These are phyloP conservation scores for Pleurotus salmoneostramineus DNA, from an alignment of 768 basidiomycete genomes.

Conservation along the genomic window DNA sequence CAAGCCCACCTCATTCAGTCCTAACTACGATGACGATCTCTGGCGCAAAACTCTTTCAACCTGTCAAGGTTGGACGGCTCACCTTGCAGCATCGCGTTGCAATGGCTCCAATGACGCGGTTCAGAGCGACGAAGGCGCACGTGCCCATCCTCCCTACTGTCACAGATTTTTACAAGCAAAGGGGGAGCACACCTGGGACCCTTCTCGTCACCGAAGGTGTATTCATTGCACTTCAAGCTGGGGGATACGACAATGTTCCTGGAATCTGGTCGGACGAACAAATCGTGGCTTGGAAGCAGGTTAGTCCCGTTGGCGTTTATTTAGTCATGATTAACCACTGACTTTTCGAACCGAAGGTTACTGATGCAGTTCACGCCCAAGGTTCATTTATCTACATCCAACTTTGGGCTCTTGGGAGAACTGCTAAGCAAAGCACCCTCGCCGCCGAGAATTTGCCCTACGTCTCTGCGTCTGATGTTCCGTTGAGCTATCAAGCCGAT, in stretches of 20 bases:
- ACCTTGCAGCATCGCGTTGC: background rate
- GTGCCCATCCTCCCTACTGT: background rate
- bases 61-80: background rate
- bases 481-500: background rate
- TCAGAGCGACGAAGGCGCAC: background rate
- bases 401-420: background rate
- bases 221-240: background rate
- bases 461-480: background rate
- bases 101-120: background rate
- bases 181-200: background rate
- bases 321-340: background rate
- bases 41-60: background rate
- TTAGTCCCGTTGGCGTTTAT: background rate
- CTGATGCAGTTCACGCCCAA: background rate
- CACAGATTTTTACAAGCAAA: background rate
- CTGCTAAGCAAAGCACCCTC: background rate
- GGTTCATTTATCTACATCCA: background rate
- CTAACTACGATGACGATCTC: background rate
- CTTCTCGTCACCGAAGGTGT: background rate
- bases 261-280: background rate
- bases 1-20: background rate
- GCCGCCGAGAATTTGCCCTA: background rate
- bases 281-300: background rate
- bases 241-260: background rate
- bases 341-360: background rate